Base-by-base conservation (phyloP, 108 stramenopile species). In the Nitzschia sp. region DNA sequence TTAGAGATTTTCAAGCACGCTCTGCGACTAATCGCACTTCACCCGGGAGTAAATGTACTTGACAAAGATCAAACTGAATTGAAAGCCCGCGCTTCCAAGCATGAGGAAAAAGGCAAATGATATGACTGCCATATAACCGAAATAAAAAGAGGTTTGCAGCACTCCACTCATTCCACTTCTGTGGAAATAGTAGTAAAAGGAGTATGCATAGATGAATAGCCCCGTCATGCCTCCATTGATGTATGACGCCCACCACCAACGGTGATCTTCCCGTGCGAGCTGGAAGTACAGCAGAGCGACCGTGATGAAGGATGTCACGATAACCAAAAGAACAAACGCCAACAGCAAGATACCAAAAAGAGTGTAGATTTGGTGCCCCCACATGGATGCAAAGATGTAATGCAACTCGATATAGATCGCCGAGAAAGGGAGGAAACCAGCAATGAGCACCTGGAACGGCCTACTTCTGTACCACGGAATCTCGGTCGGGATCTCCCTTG, bases 291-390 rank as follows among this genome's bases (percentile, higher is more conserved):
- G 70, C 66, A 98, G 71, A 13, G 97, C 94, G 46, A 99, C 92
- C 26, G 93, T 95, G 70, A 97, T 97, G 85, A 94, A 94, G 11
- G 92, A 89, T 8, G 88, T 89, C n/a, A 95, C 97, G 46, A 96
- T 88, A 17, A 95, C 71, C 58, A 99, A 81, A 47, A 99, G 86
- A 46, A 90, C 31, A 79, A 98, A 98, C 5, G 97, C 97, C 38
- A 98, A 76, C 64, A 97, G 76, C 38, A 99, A 90, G 60, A 99
- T 98, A 35, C 98, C 98, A 73, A 98, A 99, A 13, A 99, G 85
- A 24, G 97, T 97, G 94, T 99, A 99, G 57, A 98, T 94, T 78
- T 97, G 93, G 70, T 99, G 98, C 36, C 98, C 98, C 98, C 98
- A 99, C 76, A 99, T 96, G 54, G 95, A 88, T 11, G 93, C 96